Percentiles rank a stretch among this genome's conserved stretches.
Evolutionary conservation across 83 land plant genomes (phyloP).

Genomic region (Larix sibirica): DNA sequence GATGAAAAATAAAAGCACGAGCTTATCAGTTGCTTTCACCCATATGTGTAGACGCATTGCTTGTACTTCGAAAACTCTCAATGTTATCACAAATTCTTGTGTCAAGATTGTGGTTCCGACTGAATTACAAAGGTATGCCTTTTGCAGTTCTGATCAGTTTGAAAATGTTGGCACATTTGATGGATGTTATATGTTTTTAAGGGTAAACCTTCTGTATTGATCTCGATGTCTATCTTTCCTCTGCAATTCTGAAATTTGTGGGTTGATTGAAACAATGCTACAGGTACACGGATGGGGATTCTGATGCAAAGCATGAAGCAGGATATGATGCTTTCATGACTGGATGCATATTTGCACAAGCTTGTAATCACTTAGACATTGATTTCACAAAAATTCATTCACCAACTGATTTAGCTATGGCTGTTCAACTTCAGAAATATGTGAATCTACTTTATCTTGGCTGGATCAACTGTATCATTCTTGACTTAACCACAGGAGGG

Average conservation of each 20-base stretch:
- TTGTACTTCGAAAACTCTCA: slow-evolving; percentile 19
- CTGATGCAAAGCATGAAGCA: slow-evolving; percentile 90
- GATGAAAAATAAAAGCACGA: slow-evolving; percentile 62
- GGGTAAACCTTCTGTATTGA: background rate
- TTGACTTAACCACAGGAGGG: slow-evolving; percentile 70
- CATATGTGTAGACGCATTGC: slow-evolving; percentile 55
- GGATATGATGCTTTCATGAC: slow-evolving; percentile 99
- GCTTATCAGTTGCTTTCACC: slow-evolving; percentile 72
- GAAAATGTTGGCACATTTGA: background rate
- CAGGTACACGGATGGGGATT: slow-evolving; percentile 63
- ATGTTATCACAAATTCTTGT: slow-evolving; percentile 1
- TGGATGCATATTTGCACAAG: slow-evolving; percentile 87
- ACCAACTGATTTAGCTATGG: slow-evolving; percentile 22
- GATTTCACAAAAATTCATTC: slow-evolving; percentile 35
- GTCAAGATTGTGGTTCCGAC: slow-evolving; percentile 66
- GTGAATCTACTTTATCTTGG: slow-evolving; percentile 65
- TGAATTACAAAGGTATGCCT: slow-evolving; percentile 59
- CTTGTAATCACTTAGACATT: slow-evolving; percentile 69
- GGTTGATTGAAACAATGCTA: slow-evolving; percentile 10
- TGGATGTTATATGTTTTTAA: background rate
- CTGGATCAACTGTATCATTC: slow-evolving; percentile 56
- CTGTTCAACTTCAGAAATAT: slow-evolving; percentile 49
- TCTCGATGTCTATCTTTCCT: background rate
- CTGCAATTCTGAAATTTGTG: background rate
- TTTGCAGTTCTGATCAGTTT: background rate